Evolutionary conservation across 805 yeast species (phyloP).

Genomic region (Monosporozyma yasuniensis): DNA sequence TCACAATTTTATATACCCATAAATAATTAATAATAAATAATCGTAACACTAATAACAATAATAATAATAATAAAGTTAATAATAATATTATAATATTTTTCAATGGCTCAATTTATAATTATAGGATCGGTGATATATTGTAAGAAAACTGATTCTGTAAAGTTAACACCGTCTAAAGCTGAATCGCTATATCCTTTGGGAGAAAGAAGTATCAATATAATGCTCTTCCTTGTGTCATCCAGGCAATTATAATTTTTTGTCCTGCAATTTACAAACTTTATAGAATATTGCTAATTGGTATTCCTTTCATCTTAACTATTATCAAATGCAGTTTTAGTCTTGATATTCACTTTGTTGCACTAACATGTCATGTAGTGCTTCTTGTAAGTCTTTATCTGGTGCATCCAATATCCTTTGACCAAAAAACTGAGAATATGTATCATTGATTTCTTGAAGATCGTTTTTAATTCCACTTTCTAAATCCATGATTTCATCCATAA

Average conservation of each 20-base stretch:
- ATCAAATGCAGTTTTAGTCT: not conserved
- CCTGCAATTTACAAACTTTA: too few species aligned
- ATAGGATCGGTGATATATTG: too few species aligned
- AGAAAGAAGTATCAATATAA: too few species aligned
- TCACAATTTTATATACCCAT: not conserved
- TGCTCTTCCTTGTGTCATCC: too few species aligned
- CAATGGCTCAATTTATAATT: too few species aligned
- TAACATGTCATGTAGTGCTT: slow-evolving; percentile 24
- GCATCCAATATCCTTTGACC: slow-evolving; percentile 17
- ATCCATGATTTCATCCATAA: slow-evolving; percentile 18
- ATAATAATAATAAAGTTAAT: too few species aligned
- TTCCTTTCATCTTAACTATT: too few species aligned
- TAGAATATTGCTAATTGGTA: not conserved
- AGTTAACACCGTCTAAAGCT: too few species aligned
- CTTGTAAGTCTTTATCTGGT: slow-evolving; percentile 18
- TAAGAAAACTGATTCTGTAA: too few species aligned
- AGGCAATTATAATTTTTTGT: too few species aligned
- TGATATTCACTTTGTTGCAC: slow-evolving; percentile 15
- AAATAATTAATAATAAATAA: not conserved
- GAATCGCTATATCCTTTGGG: too few species aligned
- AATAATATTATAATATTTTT: too few species aligned
- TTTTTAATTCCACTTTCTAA: slow-evolving; percentile 15
- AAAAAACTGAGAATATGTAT: slow-evolving; percentile 13
- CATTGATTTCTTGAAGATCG: slow-evolving; percentile 17
- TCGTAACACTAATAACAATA: not conserved